Conservation (phyloP, 129 eudicot species). For the Flaveria sonorensis region DNA sequence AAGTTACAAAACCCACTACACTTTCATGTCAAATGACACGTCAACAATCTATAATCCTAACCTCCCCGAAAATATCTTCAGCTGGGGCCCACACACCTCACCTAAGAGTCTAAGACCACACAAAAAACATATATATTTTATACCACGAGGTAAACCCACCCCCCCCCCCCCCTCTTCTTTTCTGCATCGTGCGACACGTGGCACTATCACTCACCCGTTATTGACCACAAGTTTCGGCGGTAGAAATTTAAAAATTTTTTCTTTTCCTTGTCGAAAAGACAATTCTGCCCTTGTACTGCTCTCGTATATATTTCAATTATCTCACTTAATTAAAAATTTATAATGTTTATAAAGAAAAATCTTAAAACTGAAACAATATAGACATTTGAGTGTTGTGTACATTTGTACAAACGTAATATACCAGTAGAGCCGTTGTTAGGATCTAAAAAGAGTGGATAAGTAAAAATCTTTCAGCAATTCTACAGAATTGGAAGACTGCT, state of each 20-base stretch:
- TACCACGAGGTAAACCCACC: neutral
- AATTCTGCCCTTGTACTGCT: neutral
- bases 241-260: slow-evolving; percentile 22
- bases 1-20: slow-evolving; percentile 19
- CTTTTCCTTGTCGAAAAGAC: slow-evolving; percentile 11
- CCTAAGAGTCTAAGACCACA: slow-evolving; percentile 28
- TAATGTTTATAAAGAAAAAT: no score
- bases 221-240: slow-evolving; percentile 48
- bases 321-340: no score
- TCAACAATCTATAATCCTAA: slow-evolving; percentile 20
- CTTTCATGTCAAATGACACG: slow-evolving; percentile 26
- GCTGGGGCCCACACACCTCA: slow-evolving; percentile 28
- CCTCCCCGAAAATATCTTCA: slow-evolving; percentile 32
- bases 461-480: no score
- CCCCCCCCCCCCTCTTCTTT: slow-evolving; percentile 3
- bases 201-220: slow-evolving; percentile 20
- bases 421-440: no score
- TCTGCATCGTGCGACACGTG: slow-evolving; percentile 28
- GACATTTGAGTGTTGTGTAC: no score
- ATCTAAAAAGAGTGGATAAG: no score
- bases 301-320: no score
- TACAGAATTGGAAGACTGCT: no score
- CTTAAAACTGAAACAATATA: no score
- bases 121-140: slow-evolving; percentile 17
- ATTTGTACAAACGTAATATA: no score